Evolutionary conservation across 1,284 basidiomycete genomes (phyloP).

Genomic region (Schizophyllum amplum): DNA sequence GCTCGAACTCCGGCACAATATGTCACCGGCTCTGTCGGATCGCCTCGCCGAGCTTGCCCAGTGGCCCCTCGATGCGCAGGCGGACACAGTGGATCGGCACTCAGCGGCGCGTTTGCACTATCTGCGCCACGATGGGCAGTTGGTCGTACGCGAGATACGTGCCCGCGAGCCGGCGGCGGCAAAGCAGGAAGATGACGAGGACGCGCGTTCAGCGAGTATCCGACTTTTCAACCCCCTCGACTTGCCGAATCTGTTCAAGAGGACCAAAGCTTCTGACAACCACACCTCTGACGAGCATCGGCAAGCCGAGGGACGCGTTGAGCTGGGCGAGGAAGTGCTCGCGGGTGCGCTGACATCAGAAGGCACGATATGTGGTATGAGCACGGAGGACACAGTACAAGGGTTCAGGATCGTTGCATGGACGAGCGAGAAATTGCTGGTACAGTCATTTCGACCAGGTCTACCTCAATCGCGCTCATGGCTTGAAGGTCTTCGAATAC

Average conservation of each 20-base stretch:
- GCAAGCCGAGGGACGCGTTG: neutral
- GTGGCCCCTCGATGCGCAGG: neutral
- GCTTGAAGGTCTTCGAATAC: neutral
- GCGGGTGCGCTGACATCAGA: neutral
- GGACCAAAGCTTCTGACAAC: neutral
- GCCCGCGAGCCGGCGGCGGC: neutral
- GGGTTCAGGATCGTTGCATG: neutral
- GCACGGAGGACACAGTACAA: neutral
- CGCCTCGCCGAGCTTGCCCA: neutral
- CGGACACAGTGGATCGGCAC: neutral
- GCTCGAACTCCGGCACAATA: neutral
- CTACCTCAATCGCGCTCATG: too few relatives aligned
- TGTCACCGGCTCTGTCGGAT: neutral
- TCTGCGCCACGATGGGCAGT: neutral
- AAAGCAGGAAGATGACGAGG: neutral
- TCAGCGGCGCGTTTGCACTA: neutral
- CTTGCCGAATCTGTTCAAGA: neutral
- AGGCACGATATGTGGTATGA: neutral
- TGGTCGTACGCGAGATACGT: neutral
- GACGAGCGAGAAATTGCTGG: neutral
- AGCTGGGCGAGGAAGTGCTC: neutral
- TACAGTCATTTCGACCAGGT: neutral
- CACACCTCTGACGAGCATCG: neutral
- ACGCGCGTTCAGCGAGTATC: neutral
- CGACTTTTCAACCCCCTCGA: neutral